Evolutionary conservation across 208 protist species (phyloP).

Genomic region (Leishmania mexicana): DNA sequence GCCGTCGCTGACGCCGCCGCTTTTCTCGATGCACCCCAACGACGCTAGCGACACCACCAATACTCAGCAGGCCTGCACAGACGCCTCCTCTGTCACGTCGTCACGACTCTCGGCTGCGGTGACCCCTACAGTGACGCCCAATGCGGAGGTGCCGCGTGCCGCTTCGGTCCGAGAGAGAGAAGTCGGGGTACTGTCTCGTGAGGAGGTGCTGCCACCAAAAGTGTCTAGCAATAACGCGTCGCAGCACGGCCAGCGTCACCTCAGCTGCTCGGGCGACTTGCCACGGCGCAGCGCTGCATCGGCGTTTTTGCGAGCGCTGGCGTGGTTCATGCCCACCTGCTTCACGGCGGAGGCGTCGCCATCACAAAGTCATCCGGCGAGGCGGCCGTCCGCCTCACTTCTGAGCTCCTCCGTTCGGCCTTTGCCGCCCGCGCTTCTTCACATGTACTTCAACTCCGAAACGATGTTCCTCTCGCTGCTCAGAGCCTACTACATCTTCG

Average conservation of each 20-base stretch:
- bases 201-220: slow-evolving; percentile 6
- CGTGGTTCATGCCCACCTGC: background rate
- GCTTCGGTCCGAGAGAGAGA: background rate
- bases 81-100: background rate
- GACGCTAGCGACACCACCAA: background rate
- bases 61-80: background rate
- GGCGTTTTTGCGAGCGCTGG: background rate
- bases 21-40: background rate
- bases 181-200: background rate
- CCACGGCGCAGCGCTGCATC: background rate
- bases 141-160: background rate
- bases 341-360: background rate
- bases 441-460: background rate
- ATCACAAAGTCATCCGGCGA: background rate
- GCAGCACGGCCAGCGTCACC: background rate
- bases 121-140: background rate
- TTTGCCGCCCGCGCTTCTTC: slow-evolving; percentile 6
- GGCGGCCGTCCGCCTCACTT: background rate
- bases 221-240: background rate
- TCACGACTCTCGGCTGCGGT: background rate
- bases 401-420: background rate
- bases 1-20: background rate
- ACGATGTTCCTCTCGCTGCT: background rate
- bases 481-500: background rate
- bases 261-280: background rate